Evolutionary conservation across 768 basidiomycete species (phyloP), one percentile per base, ranked within the genome.

Genomic region (Naganishia friedmannii): DNA sequence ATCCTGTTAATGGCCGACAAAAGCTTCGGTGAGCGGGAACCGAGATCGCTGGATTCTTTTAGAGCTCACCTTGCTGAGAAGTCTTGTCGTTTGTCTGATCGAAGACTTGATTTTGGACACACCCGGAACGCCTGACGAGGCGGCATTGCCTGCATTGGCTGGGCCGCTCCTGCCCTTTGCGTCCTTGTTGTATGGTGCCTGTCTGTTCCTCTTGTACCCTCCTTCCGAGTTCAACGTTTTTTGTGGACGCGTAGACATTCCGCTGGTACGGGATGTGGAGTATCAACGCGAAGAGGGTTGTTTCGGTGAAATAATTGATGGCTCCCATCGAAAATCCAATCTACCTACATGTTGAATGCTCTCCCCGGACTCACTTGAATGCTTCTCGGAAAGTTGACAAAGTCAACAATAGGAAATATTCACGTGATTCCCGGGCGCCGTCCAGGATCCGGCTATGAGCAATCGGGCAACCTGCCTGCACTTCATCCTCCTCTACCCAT

Each of bases 101-200:
- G 88, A 84, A 6, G 92, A 86, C 79, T 96, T 97, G 73, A 95
- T 82, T 81, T 92, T 96, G 74, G 90, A 90, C 7, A 93, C 85
- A 19, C 93, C 92, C 2, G 88, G 89, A 6, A 84, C 46, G 12
- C 75, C 39, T 6, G 60, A 63, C 15, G 60, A 23, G 13, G 46
- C 28, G 5, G 23, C 26, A 17, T 29, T 28, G 31, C 53, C 65
- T 31, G 46, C 65, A 39, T 31, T 31, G 31, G 48, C 65, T 53
- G 46, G 60, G 32, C 60, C 60, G 7, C 7, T 42, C 60, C 42
- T 63, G 2, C 39, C 39, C 42, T 63, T 63, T 10, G 60, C 23
- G 34, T 60, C 63, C 56, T 54, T 53, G 46, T 69, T 63, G 12
- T 69, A 58, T 13, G 68, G 67, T 21, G 53, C 45, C 42, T 68